phyloP scores from a whole-genome alignment of 2,329 filamentous ascomycete species.

The Diplodia intermedia region DNA sequence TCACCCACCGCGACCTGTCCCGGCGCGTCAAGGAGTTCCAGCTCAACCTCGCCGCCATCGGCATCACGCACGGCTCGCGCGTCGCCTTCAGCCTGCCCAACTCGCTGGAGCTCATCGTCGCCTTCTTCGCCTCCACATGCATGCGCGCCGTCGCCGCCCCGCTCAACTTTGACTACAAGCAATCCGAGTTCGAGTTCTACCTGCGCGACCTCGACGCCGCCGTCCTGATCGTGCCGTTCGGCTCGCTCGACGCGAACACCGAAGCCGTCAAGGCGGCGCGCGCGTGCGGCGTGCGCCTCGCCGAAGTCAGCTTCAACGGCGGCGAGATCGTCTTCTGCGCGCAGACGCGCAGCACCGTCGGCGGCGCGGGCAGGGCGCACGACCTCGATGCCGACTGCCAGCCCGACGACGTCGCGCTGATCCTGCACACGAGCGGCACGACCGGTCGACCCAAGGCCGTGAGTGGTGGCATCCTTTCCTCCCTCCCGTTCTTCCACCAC shows the following conservation, averaged over 20 bases:
- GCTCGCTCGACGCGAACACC: slow-evolving; percentile 65
- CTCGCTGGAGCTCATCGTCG: slow-evolving; percentile 72
- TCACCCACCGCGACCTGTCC: slow-evolving; percentile 5
- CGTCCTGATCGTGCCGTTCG: slow-evolving; percentile 72
- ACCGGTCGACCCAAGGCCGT: slow-evolving; percentile 76
- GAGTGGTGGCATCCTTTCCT: no score
- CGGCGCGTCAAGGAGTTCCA: slow-evolving; percentile 39
- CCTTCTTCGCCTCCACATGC: slow-evolving; percentile 76
- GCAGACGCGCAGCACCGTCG: slow-evolving; percentile 73
- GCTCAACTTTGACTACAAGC: slow-evolving; percentile 80
- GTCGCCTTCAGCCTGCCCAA: slow-evolving; percentile 68
- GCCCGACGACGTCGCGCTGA: slow-evolving; percentile 74
- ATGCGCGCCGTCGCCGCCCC: slow-evolving; percentile 78
- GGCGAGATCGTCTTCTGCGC: slow-evolving; percentile 68
- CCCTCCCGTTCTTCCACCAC: no score
- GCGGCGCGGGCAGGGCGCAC: slow-evolving; percentile 52
- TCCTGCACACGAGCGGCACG: slow-evolving; percentile 79
- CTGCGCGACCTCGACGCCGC: slow-evolving; percentile 79
- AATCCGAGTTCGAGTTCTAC: slow-evolving; percentile 84
- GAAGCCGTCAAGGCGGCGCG: slow-evolving; percentile 73
- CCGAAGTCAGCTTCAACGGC: slow-evolving; percentile 77
- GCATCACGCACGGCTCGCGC: slow-evolving; percentile 54
- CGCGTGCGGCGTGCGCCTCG: slow-evolving; percentile 75
- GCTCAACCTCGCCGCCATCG: slow-evolving; percentile 56
- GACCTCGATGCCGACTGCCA: slow-evolving; percentile 57